A percentile compares a stretch with the other conserved stretches of the same genome.
phyloP scores from a whole-genome alignment of 2,329 filamentous ascomycete genomes.

The Cytospora piceicola region DNA sequence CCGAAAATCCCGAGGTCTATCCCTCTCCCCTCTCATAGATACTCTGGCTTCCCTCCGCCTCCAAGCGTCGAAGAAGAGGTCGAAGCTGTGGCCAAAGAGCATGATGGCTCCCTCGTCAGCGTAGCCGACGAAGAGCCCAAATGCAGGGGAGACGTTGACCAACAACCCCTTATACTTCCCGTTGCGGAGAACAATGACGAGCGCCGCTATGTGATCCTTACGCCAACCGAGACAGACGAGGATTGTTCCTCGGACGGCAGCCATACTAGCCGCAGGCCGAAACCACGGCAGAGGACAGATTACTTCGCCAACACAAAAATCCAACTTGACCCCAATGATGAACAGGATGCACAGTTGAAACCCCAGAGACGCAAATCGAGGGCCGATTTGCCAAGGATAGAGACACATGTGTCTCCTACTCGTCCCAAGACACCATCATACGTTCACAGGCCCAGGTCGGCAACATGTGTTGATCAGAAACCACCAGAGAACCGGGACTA shows the following conservation, averaged over 20 bases:
- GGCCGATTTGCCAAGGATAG: slow-evolving; percentile 50
- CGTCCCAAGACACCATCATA: slow-evolving; percentile 38
- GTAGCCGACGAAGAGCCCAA: slow-evolving; percentile 58
- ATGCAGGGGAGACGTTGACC: slow-evolving; percentile 68
- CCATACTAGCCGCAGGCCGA: slow-evolving; percentile 20
- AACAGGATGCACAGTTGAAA: slow-evolving; percentile 33
- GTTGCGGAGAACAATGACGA: slow-evolving; percentile 64
- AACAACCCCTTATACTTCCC: slow-evolving; percentile 68
- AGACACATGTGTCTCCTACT: slow-evolving; percentile 44
- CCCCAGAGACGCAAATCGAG: slow-evolving; percentile 42
- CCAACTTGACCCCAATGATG: slow-evolving; percentile 35
- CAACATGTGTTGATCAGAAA: slow-evolving; percentile 36
- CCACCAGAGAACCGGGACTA: slow-evolving; percentile 39
- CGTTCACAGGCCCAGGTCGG: slow-evolving; percentile 41
- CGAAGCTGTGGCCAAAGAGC: slow-evolving; percentile 64
- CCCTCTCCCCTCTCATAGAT: neutral
- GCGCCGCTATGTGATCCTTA: slow-evolving; percentile 66
- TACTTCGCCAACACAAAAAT: slow-evolving; percentile 50
- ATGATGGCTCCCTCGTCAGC: slow-evolving; percentile 44
- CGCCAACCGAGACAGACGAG: slow-evolving; percentile 36
- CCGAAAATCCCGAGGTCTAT: slow-evolving; percentile 1
- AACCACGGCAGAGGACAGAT: slow-evolving; percentile 32
- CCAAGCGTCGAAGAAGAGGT: slow-evolving; percentile 73
- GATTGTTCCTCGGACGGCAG: slow-evolving; percentile 25
- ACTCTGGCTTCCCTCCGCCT: slow-evolving; percentile 56